phyloP scores from a whole-genome alignment of 2,329 filamentous ascomycete genomes.

The Exserohilum turcica region DNA sequence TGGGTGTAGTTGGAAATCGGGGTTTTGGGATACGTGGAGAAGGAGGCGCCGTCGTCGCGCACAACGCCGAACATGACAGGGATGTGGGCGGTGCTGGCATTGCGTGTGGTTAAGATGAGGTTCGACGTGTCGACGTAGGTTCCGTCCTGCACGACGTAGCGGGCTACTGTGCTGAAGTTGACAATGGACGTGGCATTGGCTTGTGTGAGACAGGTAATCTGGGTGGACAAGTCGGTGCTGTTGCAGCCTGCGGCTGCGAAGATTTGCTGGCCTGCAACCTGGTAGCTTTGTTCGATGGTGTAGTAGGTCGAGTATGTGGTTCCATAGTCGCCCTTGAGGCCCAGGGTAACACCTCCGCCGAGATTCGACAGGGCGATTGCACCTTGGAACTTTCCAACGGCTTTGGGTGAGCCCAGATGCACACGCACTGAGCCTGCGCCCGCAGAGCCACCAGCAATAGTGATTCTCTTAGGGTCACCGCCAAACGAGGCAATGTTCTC shows the following conservation, averaged over 20 bases:
- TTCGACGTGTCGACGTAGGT: constrained; percentile 59
- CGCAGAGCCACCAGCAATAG: constrained; percentile 55
- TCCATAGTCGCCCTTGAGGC: constrained; percentile 61
- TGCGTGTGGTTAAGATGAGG: constrained; percentile 52
- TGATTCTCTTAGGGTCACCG: constrained; percentile 54
- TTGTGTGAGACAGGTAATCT: constrained; percentile 60
- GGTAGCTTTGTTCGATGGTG: constrained; percentile 59
- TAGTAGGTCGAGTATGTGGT: constrained; percentile 64
- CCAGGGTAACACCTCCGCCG: constrained; percentile 62
- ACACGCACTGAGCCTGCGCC: constrained; percentile 63
- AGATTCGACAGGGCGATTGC: constrained; percentile 59
- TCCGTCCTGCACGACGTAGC: constrained; percentile 64
- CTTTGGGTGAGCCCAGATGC: constrained; percentile 57
- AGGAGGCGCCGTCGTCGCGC: constrained; percentile 62
- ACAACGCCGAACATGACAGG: constrained; percentile 63
- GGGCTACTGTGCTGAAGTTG: constrained; percentile 50
- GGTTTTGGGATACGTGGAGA: constrained; percentile 55
- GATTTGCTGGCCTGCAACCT: constrained; percentile 57
- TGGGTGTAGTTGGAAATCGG: constrained; percentile 50
- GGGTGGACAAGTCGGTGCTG: constrained; percentile 50
- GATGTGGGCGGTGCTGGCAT: constrained; percentile 55
- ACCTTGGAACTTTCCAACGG: constrained; percentile 55
- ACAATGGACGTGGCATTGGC: constrained; percentile 53
- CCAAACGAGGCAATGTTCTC: constrained; percentile 55
- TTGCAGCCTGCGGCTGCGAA: constrained; percentile 60